Conservation (phyloP, 2,329 filamentous ascomycete species). For the Colletotrichum liaoningense region DNA sequence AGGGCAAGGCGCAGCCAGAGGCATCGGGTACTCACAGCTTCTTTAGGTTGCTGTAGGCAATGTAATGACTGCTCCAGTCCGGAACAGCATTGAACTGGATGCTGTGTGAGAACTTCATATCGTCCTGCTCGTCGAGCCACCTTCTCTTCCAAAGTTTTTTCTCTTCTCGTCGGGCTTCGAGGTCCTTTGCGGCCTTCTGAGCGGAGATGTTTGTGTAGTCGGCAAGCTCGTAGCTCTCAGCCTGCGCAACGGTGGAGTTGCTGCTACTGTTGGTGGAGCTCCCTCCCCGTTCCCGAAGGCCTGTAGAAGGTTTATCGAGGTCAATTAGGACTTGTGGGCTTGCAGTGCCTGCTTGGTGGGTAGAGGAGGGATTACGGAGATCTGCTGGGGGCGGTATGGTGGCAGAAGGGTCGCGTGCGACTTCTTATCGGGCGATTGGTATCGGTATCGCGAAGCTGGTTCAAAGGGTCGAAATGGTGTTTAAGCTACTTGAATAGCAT, state of each 20-base stretch:
- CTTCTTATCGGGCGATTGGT: conserved; percentile 20
- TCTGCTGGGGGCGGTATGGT: conserved; percentile 34
- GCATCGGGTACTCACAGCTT: conserved; percentile 77
- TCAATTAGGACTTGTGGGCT: conserved; percentile 31
- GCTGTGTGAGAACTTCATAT: conserved; percentile 99
- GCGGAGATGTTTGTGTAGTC: conserved; percentile 50
- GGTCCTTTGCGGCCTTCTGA: conserved; percentile 44
- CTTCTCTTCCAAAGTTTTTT: conserved; percentile 73
- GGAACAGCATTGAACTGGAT: conserved; percentile 99
- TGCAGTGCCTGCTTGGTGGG: conserved; percentile 35
- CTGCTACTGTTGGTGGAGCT: conserved; percentile 20
- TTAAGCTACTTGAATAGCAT: conserved; percentile 29
- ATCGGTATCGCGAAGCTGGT: conserved; percentile 25
- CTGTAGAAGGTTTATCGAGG: conserved; percentile 25
- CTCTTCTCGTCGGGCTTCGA: conserved; percentile 47
- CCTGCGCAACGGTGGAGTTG: conserved; percentile 15
- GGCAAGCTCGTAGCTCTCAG: conserved; percentile 52
- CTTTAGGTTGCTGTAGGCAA: conserved; percentile 98
- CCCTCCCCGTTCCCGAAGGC: conserved; percentile 37
- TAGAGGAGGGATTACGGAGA: conserved; percentile 35
- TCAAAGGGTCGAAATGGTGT: conserved; percentile 10
- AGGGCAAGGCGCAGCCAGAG: background rate
- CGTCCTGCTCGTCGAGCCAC: conserved; percentile 79
- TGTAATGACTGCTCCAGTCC: conserved; percentile 99
- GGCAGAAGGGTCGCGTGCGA: conserved; percentile 19